These are phyloP conservation scores for Trametes sanguinea DNA, from an alignment of 768 basidiomycete species.

Conservation along the genomic window DNA sequence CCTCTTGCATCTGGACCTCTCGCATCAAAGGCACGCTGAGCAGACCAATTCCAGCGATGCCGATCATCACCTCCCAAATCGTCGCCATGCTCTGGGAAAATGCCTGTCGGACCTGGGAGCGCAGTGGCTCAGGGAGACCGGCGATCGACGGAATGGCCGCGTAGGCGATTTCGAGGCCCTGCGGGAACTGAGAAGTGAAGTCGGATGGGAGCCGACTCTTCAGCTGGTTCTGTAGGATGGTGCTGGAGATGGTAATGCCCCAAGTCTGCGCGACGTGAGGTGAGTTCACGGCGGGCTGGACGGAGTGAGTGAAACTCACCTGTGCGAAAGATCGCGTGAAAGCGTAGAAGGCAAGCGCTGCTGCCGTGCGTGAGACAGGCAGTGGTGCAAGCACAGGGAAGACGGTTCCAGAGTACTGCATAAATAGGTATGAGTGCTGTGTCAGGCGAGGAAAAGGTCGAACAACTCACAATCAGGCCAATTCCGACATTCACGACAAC, in stretches of 20 bases:
- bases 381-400: slow-evolving; percentile 36
- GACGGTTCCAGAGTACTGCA: background rate
- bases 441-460: background rate
- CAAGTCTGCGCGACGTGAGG: slow-evolving; percentile 24
- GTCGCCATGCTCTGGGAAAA: slow-evolving; percentile 40
- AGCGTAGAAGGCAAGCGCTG: slow-evolving; percentile 35
- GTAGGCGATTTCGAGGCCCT: slow-evolving; percentile 30
- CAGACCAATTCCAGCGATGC: slow-evolving; percentile 40
- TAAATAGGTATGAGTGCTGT: background rate
- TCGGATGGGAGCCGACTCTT: slow-evolving; percentile 29
- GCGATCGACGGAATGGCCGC: slow-evolving; percentile 45
- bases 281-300: background rate
- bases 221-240: slow-evolving; percentile 40
- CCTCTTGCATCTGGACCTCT: slow-evolving; percentile 23
- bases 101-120: slow-evolving; percentile 40
- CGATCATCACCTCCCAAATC: slow-evolving; percentile 47
- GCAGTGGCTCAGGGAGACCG: slow-evolving; percentile 36
- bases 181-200: slow-evolving; percentile 29
- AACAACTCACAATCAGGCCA: background rate
- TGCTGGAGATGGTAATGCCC: slow-evolving; percentile 39
- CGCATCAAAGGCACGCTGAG: slow-evolving; percentile 37
- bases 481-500: slow-evolving; percentile 14
- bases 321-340: slow-evolving; percentile 13
- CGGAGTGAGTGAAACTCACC: background rate
- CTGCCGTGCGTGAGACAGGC: slow-evolving; percentile 23